Base-by-base conservation (phyloP, 371 early-diverging fungal genomes). In the Circinella minor region DNA sequence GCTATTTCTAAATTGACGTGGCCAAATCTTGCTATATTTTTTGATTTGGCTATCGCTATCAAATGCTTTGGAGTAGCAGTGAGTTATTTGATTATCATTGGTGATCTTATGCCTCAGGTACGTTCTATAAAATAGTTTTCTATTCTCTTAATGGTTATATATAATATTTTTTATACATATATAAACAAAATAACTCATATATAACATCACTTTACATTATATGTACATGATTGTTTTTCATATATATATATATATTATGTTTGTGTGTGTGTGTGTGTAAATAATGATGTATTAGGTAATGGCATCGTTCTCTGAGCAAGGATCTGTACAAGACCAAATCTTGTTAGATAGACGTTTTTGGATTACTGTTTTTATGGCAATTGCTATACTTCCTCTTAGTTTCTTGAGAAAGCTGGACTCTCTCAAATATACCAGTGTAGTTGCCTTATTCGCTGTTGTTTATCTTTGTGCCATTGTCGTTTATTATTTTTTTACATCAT, bases 21-120 rank as follows among this genome's bases (percentile, higher is more conserved):
- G 82, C 99, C 99, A 37, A 79, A 82, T 54, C 93, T 97, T 5
- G 94, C 94, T 7, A 81, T 96, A 18, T 88, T 91, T 51, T 97
- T 99, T 74, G 99, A 99, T 76, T 66, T 93, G 43, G 98, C 99
- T 46, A 98, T 99, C 73, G 99, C 99, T 43, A 84, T 99, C 75
- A 99, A 99, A 79, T 99, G 99, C 77, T 99, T 99, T 86, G 99
- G 99, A 36, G 99, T 99, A 3, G 91, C 96, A n/a, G 86, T 96
- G 43, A 97, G 98, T n/a, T 99, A 99, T 79, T 81, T 99, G 55
- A 94, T 99, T 62, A 98, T 99, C 70, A 89, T 96, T 70, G 97
- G 98, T 63, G 96, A 98, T 60, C 79, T 99, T 66, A 93, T 98
- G 90, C 95, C 95, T 1, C 88, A 90, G 73, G 92, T 95, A 69